A percentile compares a stretch with the other conserved stretches of the same genome.
phyloP scores from a whole-genome alignment of 2,329 filamentous ascomycete genomes.

The Cordyceps fumosorosea region DNA sequence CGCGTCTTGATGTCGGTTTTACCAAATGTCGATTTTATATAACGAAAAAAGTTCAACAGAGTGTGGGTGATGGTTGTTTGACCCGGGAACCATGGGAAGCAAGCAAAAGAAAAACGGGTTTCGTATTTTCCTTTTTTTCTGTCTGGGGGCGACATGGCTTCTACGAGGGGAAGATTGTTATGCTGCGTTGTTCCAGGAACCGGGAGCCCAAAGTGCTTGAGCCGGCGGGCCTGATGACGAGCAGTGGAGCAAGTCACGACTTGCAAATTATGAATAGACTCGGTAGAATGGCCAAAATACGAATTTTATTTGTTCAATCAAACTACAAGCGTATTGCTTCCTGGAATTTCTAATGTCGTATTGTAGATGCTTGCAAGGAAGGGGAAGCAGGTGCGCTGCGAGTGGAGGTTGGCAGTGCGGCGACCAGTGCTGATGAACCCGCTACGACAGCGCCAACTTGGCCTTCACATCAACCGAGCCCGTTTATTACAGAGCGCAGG shows the following conservation, averaged over 20 bases:
- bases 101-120: slow-evolving; percentile 31
- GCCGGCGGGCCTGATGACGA: slow-evolving; percentile 16
- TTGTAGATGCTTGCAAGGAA: not conserved
- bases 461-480: too few species aligned
- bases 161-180: slow-evolving; percentile 22
- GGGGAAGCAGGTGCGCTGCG: too few species aligned
- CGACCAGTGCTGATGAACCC: too few species aligned
- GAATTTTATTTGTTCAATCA: slow-evolving; percentile 19
- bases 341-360: not conserved
- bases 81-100: slow-evolving; percentile 5
- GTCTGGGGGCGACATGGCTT: slow-evolving; percentile 14
- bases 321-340: not conserved
- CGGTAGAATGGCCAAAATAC: slow-evolving; percentile 30
- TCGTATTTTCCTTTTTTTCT: slow-evolving; percentile 25
- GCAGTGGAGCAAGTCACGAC: slow-evolving; percentile 18
- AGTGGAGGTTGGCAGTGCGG: too few species aligned
- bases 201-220: slow-evolving; percentile 20
- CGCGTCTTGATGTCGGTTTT: slow-evolving; percentile 10
- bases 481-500: too few species aligned
- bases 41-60: slow-evolving; percentile 12
- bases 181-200: slow-evolving; percentile 19
- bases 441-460: not conserved
- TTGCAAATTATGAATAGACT: slow-evolving; percentile 31
- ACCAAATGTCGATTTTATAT: slow-evolving; percentile 13
- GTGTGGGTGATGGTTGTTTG: not conserved